Base-by-base conservation (phyloP, 2,329 filamentous ascomycete genomes). In the Plenodomus lindquistii region DNA sequence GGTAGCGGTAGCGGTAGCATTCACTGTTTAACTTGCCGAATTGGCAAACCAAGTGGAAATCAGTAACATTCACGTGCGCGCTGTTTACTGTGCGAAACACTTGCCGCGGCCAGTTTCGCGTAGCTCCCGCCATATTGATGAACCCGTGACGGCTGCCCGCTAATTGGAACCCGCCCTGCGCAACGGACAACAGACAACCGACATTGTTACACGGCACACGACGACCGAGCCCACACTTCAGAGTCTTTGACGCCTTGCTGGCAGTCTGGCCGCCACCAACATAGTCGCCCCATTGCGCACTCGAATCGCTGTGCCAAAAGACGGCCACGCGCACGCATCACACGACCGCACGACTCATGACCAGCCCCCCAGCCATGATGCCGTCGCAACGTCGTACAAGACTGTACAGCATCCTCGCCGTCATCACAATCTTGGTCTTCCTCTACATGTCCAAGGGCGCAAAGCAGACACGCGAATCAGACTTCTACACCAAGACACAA, bases 371-470 rank as follows among this genome's bases (percentile, higher is more conserved):
- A 37, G 46, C 38, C 51, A 57, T 50, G 20, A 72, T 73, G 68
- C 69, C 69, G 19, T 72, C 70, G 31, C 73, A 66, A 60, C 85
- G 90, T 57, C 85, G 89, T 61, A 67, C 90, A 62, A 85, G 86
- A 66, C 76, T 87, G 60, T 75, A 91, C 46, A 76, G 83, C 55
- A 77, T 92, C 63, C 77, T 86, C 47, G 78, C 85, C 46, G 60
- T 91, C 59, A 78, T 85, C 57, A 77, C 82, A 50, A 73, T 93
- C 50, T 74, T 93, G 59, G 79, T 86, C 38, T 75, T 87, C 45
- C 77, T 95, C 59, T 91, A 93, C 77, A 86, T 90, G 69, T 87
- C 86, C 17, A 81, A 81, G n/a, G 80, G 79, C 40, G 75, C 82
- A 43, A 79, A 81, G 48, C 75, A 80, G 41, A 77, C 78, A 27